phyloP scores from a whole-genome alignment of 352 stramenopile genomes.

The Elongisporangium anandrum region DNA sequence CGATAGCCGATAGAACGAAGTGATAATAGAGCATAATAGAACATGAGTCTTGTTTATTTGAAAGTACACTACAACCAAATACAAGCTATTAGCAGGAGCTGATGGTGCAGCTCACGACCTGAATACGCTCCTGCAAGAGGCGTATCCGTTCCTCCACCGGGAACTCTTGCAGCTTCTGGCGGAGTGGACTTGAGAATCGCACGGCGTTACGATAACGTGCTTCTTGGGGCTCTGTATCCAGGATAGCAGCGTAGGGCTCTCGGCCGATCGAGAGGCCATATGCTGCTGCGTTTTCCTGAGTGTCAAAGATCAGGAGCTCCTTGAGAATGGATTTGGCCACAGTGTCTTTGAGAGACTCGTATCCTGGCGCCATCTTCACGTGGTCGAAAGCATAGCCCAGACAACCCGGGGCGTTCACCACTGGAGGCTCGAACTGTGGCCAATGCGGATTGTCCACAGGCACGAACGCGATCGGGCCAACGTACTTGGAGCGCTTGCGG shows the following conservation, averaged over 20 bases:
- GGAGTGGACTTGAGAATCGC: conserved; percentile 49
- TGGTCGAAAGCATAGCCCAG: conserved; percentile 76
- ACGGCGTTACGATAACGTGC: conserved; percentile 1
- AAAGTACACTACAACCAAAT: conserved; percentile 1
- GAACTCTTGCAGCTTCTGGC: conserved; percentile 35
- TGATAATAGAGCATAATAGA: conserved; percentile 11
- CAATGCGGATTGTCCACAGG: conserved; percentile 67
- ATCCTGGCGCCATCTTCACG: conserved; percentile 46
- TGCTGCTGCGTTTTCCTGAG: conserved; percentile 30
- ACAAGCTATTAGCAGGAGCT: background rate
- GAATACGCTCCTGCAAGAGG: conserved; percentile 27
- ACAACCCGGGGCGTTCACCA: conserved; percentile 39
- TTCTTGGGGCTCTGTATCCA: conserved; percentile 23
- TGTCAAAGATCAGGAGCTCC: conserved; percentile 74
- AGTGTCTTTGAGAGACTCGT: conserved; percentile 52
- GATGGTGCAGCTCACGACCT: conserved; percentile 37
- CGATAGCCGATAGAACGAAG: background rate
- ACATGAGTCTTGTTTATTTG: conserved; percentile 1
- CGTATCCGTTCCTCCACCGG: conserved; percentile 36
- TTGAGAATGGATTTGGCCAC: conserved; percentile 74
- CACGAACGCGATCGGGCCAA: conserved; percentile 62
- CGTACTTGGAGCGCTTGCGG: conserved; percentile 38
- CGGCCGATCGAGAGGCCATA: conserved; percentile 37
- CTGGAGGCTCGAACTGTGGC: conserved; percentile 44
- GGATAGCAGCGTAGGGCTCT: conserved; percentile 35